Evolutionary conservation across 2,329 filamentous ascomycete genomes (phyloP), one percentile per base, ranked within the genome.

Genomic region (Arthrobotrys musiformis): DNA sequence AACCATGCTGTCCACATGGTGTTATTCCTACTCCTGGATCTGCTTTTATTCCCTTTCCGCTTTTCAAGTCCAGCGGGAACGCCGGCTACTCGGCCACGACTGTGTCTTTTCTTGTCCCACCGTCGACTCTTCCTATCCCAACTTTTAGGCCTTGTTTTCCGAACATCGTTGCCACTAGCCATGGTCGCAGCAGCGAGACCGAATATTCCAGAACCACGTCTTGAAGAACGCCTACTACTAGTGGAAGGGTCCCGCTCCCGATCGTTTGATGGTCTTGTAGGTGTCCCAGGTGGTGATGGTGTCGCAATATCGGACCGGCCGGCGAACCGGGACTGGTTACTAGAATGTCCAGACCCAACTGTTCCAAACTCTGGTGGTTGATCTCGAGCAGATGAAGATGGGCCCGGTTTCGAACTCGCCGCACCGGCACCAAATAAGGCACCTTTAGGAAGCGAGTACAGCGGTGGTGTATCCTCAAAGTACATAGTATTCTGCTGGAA

Each of bases 281-380:
- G 73, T 1, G 73, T 69, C 2, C 66, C 73, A n/a, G 73, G 73
- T 2, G 73, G 73, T 22, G 73, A 77, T 19, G 73, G 73, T 15
- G 73, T 77, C 26, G 73, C 73, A 33, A 77, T 58, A 66, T 77
- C 73, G 19, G 73, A 77, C n/a, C 73, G 66, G 26, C 73, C 73
- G 24, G 52, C 73, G 15, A 77, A 77, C 37, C 73, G 60, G 33
- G 66, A 77, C 19, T 58, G 60, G 33, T 77, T 70, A 15, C 64
- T 76, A 4, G 66, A 77, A 30, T 77, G n/a, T 7, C 35, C 50
- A 13, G 73, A 77, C 9, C 73, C 73, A 24, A 77, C 66, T 9
- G 73, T 70, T 33, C 52, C 61, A 37, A 67, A 60, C 19, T 77
- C 73, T 22, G 40, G 66, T 24, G 35, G 35, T 61, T 50, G 73